Percentiles rank a stretch among this genome's conserved stretches.
Evolutionary conservation across 176 grass and related monocot species (phyloP).

Genomic region (Elaeis guineensis): DNA sequence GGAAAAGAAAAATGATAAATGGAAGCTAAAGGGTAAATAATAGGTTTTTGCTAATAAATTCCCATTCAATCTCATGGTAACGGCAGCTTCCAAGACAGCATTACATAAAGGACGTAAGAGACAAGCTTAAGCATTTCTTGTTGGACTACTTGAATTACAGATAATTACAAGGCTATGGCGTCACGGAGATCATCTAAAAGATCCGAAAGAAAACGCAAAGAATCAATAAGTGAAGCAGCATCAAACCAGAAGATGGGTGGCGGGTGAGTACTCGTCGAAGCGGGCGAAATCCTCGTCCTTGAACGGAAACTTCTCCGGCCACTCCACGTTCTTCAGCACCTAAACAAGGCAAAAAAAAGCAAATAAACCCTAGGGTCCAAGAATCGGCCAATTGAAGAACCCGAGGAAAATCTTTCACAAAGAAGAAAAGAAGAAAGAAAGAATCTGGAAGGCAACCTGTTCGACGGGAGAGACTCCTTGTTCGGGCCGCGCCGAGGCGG

Average conservation of each 20-base stretch:
- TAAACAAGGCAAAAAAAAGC: conserved; percentile 6
- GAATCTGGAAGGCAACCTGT: conserved; percentile 35
- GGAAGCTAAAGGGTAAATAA: no score
- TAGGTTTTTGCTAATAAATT: no score
- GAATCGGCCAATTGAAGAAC: neutral
- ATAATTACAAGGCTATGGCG: no score
- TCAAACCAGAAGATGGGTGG: conserved; percentile 19
- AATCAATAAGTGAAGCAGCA: conserved; percentile 12
- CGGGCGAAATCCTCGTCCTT: conserved; percentile 90
- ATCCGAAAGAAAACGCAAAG: neutral
- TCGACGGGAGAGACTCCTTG: conserved; percentile 73
- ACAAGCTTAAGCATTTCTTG: neutral
- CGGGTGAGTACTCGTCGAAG: conserved; percentile 67
- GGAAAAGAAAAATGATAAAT: no score
- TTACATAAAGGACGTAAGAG: no score
- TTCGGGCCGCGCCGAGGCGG: conserved; percentile 53
- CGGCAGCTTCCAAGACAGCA: no score
- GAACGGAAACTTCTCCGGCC: conserved; percentile 89
- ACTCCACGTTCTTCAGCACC: conserved; percentile 86
- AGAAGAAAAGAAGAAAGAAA: neutral
- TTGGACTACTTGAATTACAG: no score
- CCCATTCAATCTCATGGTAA: no score
- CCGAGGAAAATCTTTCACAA: neutral
- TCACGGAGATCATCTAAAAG: no score
- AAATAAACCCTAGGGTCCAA: no score